phyloP scores from a whole-genome alignment of 768 basidiomycete species.

The Amanita jacksonii region DNA sequence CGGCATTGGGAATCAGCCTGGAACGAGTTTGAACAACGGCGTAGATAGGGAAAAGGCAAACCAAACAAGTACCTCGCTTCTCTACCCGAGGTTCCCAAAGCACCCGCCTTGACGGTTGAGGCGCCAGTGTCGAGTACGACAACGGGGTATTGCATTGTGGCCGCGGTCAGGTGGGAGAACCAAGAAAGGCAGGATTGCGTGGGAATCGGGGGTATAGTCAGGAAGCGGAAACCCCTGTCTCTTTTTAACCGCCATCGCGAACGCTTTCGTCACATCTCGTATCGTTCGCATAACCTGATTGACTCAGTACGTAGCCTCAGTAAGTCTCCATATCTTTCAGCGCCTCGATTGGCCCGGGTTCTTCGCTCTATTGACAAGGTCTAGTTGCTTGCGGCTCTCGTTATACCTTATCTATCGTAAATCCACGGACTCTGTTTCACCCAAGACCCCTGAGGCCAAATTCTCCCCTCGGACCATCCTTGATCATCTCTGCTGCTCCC shows the following conservation, averaged over 20 bases:
- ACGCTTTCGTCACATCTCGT: no score
- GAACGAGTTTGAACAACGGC: slow-evolving; percentile 7
- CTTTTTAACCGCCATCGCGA: no score
- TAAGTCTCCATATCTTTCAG: not conserved
- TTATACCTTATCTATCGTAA: slow-evolving; percentile 17
- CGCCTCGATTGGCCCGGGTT: slow-evolving; percentile 8
- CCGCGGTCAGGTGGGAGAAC: no score
- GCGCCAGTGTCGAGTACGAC: slow-evolving; percentile 87
- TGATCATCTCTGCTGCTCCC: slow-evolving; percentile 9
- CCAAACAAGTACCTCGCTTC: slow-evolving; percentile 10
- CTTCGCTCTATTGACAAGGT: slow-evolving; percentile 10
- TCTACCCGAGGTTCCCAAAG: slow-evolving; percentile 25
- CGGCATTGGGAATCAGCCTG: slow-evolving; percentile 73
- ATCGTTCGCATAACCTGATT: no score
- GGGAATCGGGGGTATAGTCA: not conserved
- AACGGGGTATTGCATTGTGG: slow-evolving; percentile 21
- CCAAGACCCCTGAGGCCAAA: slow-evolving; percentile 7
- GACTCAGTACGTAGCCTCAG: not conserved
- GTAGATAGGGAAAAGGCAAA: slow-evolving; percentile 5
- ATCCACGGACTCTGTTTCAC: slow-evolving; percentile 23
- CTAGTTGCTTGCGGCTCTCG: slow-evolving; percentile 10
- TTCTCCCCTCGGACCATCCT: slow-evolving; percentile 15
- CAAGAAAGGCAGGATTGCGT: not conserved
- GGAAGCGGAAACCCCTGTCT: no score
- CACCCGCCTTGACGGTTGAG: slow-evolving; percentile 68